Evolutionary conservation across 2,329 filamentous ascomycete species (phyloP), one percentile per base, ranked within the genome.

Genomic region (Fusarium mangiferae): DNA sequence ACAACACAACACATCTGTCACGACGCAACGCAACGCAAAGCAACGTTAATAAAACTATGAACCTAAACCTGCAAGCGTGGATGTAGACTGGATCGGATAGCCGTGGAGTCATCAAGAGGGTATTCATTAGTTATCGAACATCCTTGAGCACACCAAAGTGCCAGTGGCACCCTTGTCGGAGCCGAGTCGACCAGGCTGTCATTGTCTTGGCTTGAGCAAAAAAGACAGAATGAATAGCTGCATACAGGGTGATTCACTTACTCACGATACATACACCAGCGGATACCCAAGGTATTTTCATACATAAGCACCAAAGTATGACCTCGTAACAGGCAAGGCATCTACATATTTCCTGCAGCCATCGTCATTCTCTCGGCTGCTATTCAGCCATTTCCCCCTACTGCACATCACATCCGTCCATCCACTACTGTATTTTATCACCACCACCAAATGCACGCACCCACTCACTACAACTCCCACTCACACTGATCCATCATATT

Each of bases 71-170:
- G 55, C 58, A 62, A 62, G 59, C 48, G 56, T 52, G 57, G 33
- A 38, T 26, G 30, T 57, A 18, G 39, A 57, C 39, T 46, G n/a
- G 45, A 69, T 66, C 56, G 55, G 55, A 68, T 65, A 72, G 62
- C 52, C 64, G 68, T 75, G 51, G 41, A 64, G 59, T 68, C 63
- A 51, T 70, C 62, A 39, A 71, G 73, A 75, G 51, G 39, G 60
- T 17, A 33, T 61, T 41, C 62, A 66, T 71, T 74, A 46, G 68
- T 39, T 54, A 59, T 48, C 69, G 58, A 54, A 59, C 56, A 75
- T 68, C 60, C 72, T 62, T 42, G 71, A 71, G 26, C 48, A 46
- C 55, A 52, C 58, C 57, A 39, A 56, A 46, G n/a, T 49, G 48
- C 44, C 46, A 56, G 58, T 45, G 46, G 28, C 42, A 70, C 39